phyloP scores from a whole-genome alignment of 2,329 filamentous ascomycete genomes.

The Fusarium sp. region DNA sequence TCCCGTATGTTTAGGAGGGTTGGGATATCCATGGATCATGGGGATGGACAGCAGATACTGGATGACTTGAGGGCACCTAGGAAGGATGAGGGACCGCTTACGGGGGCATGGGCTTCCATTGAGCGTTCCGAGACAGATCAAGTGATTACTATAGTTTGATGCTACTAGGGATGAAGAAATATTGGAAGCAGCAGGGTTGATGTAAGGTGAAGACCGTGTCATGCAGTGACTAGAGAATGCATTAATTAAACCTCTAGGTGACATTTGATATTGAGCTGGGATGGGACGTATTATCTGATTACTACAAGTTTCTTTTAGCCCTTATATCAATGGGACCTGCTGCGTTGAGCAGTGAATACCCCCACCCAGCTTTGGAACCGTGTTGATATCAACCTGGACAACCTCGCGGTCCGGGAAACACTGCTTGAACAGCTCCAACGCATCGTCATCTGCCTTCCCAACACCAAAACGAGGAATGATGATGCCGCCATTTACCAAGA shows the following conservation, averaged over 20 bases:
- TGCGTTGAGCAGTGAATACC: conserved; percentile 47
- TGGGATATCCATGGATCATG: not conserved
- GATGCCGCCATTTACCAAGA: conserved; percentile 46
- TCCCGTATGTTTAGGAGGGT: not conserved
- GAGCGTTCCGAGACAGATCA: not conserved
- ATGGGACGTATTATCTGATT: not conserved
- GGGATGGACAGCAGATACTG: not conserved
- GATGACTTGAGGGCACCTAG: not conserved
- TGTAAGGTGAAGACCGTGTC: not conserved
- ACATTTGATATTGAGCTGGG: not conserved
- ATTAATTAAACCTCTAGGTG: not conserved
- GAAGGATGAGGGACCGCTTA: not conserved
- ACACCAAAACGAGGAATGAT: conserved; percentile 47
- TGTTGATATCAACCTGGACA: conserved; percentile 19
- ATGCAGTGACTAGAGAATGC: not conserved
- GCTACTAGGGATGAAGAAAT: not conserved
- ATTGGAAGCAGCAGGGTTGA: not conserved
- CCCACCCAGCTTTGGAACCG: conserved; percentile 34
- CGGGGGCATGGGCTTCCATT: not conserved
- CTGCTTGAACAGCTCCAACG: conserved; percentile 22
- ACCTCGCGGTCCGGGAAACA: conserved; percentile 31
- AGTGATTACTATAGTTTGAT: not conserved
- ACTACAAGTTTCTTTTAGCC: not conserved
- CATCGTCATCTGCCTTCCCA: conserved; percentile 35
- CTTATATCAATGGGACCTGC: conserved; percentile 34